Conservation (phyloP, 352 stramenopile species). For the Globisporangium rhizosaccharum region DNA sequence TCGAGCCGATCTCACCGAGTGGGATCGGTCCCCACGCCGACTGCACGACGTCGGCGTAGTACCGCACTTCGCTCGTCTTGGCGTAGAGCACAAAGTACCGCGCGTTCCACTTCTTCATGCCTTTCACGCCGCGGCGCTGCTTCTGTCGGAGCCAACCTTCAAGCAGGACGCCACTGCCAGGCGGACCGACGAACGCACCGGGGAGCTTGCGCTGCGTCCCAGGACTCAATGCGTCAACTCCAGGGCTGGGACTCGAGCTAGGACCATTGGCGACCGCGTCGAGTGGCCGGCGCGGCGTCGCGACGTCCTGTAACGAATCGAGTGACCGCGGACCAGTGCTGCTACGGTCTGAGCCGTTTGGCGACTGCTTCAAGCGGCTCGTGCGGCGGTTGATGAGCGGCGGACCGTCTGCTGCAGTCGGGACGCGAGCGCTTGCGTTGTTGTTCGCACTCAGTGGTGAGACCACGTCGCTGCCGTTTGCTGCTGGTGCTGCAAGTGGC, state of each 20-base stretch:
- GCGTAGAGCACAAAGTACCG: constrained; percentile 80
- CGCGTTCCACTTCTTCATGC: constrained; percentile 83
- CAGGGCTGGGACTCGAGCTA: constrained; percentile 2
- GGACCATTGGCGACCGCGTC: constrained; percentile 8
- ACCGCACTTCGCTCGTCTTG: constrained; percentile 67
- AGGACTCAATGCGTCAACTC: constrained; percentile 26
- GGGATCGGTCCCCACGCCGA: constrained; percentile 75
- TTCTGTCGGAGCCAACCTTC: constrained; percentile 82
- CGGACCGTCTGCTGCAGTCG: neutral
- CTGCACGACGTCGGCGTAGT: constrained; percentile 75
- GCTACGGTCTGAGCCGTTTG: constrained; percentile 26
- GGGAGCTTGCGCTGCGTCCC: constrained; percentile 42
- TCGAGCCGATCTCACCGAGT: constrained; percentile 70
- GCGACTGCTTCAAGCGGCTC: constrained; percentile 45
- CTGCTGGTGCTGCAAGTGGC: no score
- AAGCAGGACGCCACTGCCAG: constrained; percentile 64
- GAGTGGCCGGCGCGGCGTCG: constrained; percentile 17
- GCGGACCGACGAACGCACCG: constrained; percentile 37
- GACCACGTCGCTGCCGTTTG: no score
- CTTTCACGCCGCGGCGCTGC: constrained; percentile 70
- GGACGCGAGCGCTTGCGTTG: neutral
- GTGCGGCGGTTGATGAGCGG: constrained; percentile 42
- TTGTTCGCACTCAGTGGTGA: neutral
- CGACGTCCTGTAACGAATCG: constrained; percentile 14
- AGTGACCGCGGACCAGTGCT: neutral